Evolutionary conservation across 1,284 basidiomycete species (phyloP), one percentile per base, ranked within the genome.

Genomic region (Heterobasidion annosum): DNA sequence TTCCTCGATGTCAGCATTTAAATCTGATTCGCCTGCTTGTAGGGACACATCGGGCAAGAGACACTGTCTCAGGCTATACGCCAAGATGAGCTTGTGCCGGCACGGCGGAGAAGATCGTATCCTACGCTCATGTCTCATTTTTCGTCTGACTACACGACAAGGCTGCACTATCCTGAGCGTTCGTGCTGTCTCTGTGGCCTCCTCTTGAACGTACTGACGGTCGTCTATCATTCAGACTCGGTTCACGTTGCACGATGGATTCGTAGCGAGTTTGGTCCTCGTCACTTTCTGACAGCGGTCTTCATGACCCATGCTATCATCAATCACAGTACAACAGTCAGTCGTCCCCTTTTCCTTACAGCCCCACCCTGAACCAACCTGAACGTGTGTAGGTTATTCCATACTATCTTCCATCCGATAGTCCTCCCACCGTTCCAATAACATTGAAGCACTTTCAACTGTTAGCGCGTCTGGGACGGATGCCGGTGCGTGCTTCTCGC

Each of bases 391-490:
- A 82, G 81, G 68, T 82, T 56, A 64, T 81, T 45, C 68, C 75
- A 57, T 59, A 70, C 44, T 83, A 76, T 59, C 63, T 79, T 48
- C 64, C 65, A 16, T 16, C 10, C 8, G 45, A 47, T 19, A 19
- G 12, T 13, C 58, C 67, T 12, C 34, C 35, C 13, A 34, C 49
- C 0, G 81, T 88, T 32, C 86, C 86, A n/a, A 64, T 87, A 34
- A 88, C 86, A 7, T 67, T 88, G 50, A 82, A 84, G 61, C 85
- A 87, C 61, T 88, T 88, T 68, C 77, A 82, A 64, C 63, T 85
- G 18, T 72, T 88, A n/a, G 85, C 85, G 1, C 76, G 74, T 47
- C 67, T 87, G 32, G 84, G 81, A 34, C 73, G 73, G 59, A 67
- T 72, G 51, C 78, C 81, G 13, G 85, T 88, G 60, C 61, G 83